Conservation (phyloP, 192 early-diverging fungal genomes). For the Rhizophagus prolifer region DNA sequence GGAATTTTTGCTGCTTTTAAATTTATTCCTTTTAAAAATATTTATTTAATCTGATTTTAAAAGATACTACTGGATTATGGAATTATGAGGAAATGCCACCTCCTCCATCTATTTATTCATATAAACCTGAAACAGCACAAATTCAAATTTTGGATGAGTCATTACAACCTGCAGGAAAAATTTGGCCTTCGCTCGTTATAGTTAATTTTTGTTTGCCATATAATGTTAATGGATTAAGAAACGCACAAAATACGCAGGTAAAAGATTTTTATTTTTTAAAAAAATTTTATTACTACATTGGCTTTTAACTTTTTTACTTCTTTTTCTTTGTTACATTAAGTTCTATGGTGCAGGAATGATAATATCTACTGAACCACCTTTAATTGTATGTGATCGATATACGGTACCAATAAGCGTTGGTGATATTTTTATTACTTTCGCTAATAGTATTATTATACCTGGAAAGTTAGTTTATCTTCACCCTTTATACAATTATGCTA, state of each 20-base stretch:
- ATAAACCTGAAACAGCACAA: conserved; percentile 66
- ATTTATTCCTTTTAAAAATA: no score
- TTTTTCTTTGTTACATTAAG: not conserved
- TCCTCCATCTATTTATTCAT: conserved; percentile 46
- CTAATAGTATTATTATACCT: conserved; percentile 83
- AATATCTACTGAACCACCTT: conserved; percentile 71
- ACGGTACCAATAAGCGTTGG: conserved; percentile 78
- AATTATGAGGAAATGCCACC: conserved; percentile 68
- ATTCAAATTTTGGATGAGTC: conserved; percentile 68
- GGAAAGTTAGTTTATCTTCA: conserved; percentile 80
- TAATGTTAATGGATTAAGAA: conserved; percentile 69
- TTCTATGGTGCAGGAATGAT: conserved; percentile 76
- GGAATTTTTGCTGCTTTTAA: no score
- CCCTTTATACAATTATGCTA: conserved; percentile 84
- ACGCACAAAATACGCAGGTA: conserved; percentile 44
- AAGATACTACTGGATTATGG: conserved; percentile 72
- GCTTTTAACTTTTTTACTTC: not conserved
- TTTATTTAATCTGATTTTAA: no score
- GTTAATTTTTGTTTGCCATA: conserved; percentile 81
- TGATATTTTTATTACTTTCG: conserved; percentile 81
- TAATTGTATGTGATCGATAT: conserved; percentile 81
- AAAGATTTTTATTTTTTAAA: not conserved
- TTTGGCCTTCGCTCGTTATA: conserved; percentile 84
- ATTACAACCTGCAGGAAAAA: conserved; percentile 62
- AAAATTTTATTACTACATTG: not conserved